Conservation (phyloP, 1,284 basidiomycete species). For the Jaminaea rosea region DNA sequence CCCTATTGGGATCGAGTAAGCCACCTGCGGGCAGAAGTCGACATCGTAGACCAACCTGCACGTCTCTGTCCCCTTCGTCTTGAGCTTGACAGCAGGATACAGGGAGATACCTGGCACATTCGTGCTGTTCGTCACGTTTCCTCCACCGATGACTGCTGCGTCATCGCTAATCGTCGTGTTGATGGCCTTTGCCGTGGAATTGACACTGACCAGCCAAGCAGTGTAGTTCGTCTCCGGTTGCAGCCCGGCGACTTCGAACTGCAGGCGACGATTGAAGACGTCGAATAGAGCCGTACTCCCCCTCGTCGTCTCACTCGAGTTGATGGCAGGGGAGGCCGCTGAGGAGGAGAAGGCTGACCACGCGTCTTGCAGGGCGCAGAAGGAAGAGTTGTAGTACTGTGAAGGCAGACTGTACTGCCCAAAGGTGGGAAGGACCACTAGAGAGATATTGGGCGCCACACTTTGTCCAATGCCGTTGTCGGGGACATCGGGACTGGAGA, state of each 20-base stretch:
- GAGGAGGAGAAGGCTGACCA: conserved; percentile 13
- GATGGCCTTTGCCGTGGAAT: conserved; percentile 3
- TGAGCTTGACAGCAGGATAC: conserved; percentile 40
- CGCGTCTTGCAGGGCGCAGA: conserved; percentile 39
- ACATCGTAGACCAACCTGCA: conserved; percentile 48
- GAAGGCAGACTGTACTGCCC: conserved; percentile 23
- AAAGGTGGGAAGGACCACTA: conserved; percentile 35
- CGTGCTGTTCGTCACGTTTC: too few relatives aligned
- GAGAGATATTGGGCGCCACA: conserved; percentile 28
- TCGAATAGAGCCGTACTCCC: conserved; percentile 16
- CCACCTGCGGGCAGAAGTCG: conserved; percentile 48
- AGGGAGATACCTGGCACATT: conserved; percentile 5
- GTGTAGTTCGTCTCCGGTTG: conserved; percentile 45
- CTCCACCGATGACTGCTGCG: conserved; percentile 13
- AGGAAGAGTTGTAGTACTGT: conserved; percentile 37
- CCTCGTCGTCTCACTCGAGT: conserved; percentile 29
- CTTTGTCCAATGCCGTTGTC: too few relatives aligned
- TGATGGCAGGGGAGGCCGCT: conserved; percentile 13
- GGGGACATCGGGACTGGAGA: too few relatives aligned
- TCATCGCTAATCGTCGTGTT: conserved; percentile 12
- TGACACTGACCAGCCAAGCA: conserved; percentile 43
- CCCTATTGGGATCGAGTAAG: conserved; percentile 49
- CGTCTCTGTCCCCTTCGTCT: conserved; percentile 39
- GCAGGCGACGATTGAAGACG: conserved; percentile 9
- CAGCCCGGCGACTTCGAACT: conserved; percentile 31